Base-by-base conservation (phyloP, 305 asterid genomes). In the Stenogyne calaminthoides region DNA sequence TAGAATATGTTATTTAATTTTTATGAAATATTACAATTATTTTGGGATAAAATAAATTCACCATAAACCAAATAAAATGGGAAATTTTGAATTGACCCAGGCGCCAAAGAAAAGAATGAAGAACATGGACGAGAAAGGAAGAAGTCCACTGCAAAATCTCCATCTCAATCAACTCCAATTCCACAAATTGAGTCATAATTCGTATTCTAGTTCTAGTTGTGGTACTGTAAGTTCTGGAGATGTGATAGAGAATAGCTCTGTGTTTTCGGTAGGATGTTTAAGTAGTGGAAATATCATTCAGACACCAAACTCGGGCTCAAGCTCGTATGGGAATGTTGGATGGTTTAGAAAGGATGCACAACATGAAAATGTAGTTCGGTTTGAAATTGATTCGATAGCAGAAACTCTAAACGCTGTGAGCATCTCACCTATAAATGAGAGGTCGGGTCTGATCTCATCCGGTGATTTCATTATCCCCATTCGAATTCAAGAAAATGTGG, bases 221-320 rank as follows among this genome's bases (percentile, higher is more conserved):
- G 29, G 9, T 42, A 42, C n/a, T 42, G 15, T 42, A 9, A 10
- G 49, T 15, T 42, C 5, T 42, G 49, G 49, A 42, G 49, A 42
- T 42, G 49, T 46, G 34, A 46, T 64, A 54, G 87, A 77, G 59
- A 82, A 79, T 57, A 70, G 54, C 52, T 81, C 83, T 75, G 82
- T 77, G 3, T 47, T 74, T 19, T 86, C 83, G 5, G 44, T 67
- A 16, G 77, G 66, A 64, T 82, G 80, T 37, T 71, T 82, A 58
- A 80, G 84, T 69, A 67, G 83, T 84, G 86, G 88, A 32, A 91
- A 89, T 75, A 77, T 82, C 56, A 83, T 87, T 56, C 91, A 83
- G 83, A 90, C 93, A 14, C 96, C 93, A 16, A 81, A 79, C 67
- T 88, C 94, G 18, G 83, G 69, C 68, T 85, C 76, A 19, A 77